Evolutionary conservation across 2,329 filamentous ascomycete genomes (phyloP).

Genomic region (Fusarium foetens): DNA sequence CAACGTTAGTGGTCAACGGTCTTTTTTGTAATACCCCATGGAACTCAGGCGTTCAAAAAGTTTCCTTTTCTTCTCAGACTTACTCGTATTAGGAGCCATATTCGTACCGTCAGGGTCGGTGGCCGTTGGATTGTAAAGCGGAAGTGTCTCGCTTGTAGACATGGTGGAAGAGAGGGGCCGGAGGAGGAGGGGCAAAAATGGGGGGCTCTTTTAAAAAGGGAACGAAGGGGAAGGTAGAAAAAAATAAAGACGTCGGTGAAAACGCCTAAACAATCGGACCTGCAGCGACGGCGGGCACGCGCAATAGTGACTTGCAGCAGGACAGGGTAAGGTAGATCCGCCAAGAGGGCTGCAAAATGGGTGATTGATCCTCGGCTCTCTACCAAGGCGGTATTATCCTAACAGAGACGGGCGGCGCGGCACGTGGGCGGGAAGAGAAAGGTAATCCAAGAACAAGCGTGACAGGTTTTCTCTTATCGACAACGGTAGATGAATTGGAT

Average conservation of each 20-base stretch:
- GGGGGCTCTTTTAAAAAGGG: slow-evolving; percentile 40
- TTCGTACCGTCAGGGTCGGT: slow-evolving; percentile 42
- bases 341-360: slow-evolving; percentile 1
- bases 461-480: slow-evolving; percentile 36
- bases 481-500: slow-evolving; percentile 28
- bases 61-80: slow-evolving; percentile 16
- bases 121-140: slow-evolving; percentile 46
- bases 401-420: slow-evolving; percentile 27
- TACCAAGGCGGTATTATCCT: slow-evolving; percentile 7
- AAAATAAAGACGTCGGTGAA: slow-evolving; percentile 28
- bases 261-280: slow-evolving; percentile 22
- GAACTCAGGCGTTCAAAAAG: neutral
- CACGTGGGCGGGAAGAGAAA: slow-evolving; percentile 33
- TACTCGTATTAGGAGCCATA: slow-evolving; percentile 51
- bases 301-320: slow-evolving; percentile 12
- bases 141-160: slow-evolving; percentile 48
- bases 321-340: slow-evolving; percentile 10
- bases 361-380: slow-evolving; percentile 13
- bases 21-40: neutral
- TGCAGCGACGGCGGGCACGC: slow-evolving; percentile 20
- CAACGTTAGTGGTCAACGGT: slow-evolving; percentile 4
- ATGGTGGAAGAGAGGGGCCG: slow-evolving; percentile 45
- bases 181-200: slow-evolving; percentile 37
- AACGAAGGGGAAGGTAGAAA: neutral
- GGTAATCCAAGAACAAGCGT: slow-evolving; percentile 16